A percentile compares a stretch with the other conserved stretches of the same genome.
These are phyloP conservation scores for Fusarium poae DNA, from an alignment of 2,329 filamentous ascomycete genomes.

Conservation along the genomic window DNA sequence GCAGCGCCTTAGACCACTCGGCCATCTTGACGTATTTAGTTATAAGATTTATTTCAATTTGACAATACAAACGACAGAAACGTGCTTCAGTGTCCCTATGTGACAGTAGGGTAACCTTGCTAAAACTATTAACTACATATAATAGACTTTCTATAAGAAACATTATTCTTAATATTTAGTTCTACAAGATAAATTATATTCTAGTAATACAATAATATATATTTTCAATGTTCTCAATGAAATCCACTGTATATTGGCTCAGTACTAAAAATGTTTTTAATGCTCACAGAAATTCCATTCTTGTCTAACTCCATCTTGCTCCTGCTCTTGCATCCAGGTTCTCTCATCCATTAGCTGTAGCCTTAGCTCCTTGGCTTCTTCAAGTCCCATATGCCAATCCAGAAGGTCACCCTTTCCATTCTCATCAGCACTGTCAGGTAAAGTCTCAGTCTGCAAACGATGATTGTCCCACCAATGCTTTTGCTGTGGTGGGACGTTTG, in stretches of 20 bases:
- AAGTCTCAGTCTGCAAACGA: neutral
- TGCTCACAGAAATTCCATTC: neutral
- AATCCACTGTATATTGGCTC: no score
- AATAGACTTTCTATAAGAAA: no score
- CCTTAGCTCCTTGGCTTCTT: neutral
- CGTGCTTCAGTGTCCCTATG: no score
- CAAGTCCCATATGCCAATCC: neutral
- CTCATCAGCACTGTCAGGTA: neutral
- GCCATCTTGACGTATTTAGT: neutral
- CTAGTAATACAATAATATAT: no score
- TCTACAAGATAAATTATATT: no score
- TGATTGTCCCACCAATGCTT: neutral
- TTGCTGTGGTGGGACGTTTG: neutral
- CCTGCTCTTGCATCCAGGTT: neutral
- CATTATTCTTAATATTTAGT: no score
- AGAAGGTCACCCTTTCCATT: neutral
- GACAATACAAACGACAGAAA: no score
- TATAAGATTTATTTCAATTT: no score
- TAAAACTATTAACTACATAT: no score
- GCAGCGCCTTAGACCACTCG: neutral
- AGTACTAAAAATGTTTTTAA: accelerated
- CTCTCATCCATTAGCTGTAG: neutral
- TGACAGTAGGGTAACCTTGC: no score
- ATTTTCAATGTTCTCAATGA: no score
- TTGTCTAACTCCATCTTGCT: neutral